A percentile compares a stretch with the other conserved stretches of the same genome.
Evolutionary conservation across 441 rosid genomes (phyloP).

Genomic region (Geranium incanum): DNA sequence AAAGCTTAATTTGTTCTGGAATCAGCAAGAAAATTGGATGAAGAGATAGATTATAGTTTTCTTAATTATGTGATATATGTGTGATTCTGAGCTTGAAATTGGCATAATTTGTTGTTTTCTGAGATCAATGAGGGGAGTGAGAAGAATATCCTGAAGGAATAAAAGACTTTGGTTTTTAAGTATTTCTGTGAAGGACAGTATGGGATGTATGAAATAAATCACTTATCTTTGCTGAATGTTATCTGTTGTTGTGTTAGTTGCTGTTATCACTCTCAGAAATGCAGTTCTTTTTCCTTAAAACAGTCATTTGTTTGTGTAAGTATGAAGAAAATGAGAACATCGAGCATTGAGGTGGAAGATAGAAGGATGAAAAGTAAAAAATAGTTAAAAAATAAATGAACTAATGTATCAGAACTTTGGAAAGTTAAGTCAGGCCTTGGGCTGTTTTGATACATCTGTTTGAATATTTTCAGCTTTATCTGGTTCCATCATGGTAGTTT

Average conservation of each 20-base stretch:
- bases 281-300: not conserved
- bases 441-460: not conserved
- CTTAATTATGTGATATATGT: not conserved
- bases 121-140: not conserved
- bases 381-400: not conserved
- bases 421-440: not conserved
- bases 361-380: not conserved
- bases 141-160: not conserved
- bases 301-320: not conserved
- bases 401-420: not conserved
- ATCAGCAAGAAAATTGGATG: not conserved
- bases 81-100: not conserved
- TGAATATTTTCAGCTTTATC: not conserved
- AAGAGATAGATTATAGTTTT: not conserved
- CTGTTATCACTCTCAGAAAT: not conserved
- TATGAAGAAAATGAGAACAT: not conserved
- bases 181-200: not conserved
- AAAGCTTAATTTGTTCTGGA: too few relatives aligned
- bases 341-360: not conserved
- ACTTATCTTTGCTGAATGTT: not conserved
- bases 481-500: not conserved
- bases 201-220: not conserved
- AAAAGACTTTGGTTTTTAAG: not conserved
- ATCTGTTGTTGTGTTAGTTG: not conserved
- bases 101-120: not conserved